These are phyloP conservation scores for Lactarius hengduanensis DNA, from an alignment of 768 basidiomycete species.

Conservation along the genomic window DNA sequence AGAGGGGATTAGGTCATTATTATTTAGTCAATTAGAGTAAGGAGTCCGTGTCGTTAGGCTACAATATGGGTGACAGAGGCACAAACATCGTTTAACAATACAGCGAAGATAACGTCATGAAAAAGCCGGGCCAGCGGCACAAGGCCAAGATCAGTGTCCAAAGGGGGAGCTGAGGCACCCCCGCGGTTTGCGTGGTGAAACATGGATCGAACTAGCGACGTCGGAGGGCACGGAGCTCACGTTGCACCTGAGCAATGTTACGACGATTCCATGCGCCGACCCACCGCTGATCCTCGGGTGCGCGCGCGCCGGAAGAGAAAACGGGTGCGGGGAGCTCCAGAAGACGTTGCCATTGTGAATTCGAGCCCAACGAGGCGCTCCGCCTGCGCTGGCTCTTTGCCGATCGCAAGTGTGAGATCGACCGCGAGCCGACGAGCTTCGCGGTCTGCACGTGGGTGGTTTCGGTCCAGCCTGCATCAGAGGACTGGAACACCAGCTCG, in stretches of 20 bases:
- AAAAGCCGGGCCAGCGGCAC: background rate
- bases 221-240: constrained; percentile 41
- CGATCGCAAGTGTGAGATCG: background rate
- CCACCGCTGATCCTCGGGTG: constrained; percentile 26
- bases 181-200: background rate
- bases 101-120: background rate
- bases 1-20: background rate
- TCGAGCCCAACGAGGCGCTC: constrained; percentile 18
- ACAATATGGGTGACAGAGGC: background rate
- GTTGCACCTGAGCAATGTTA: constrained; percentile 27
- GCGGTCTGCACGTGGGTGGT: background rate
- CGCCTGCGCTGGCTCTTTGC: constrained; percentile 14
- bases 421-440: background rate
- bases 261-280: constrained; percentile 28
- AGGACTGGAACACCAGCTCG: constrained; percentile 33
- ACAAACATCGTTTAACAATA: background rate
- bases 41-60: background rate
- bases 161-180: background rate
- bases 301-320: constrained; percentile 23
- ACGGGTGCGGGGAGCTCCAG: constrained; percentile 12
- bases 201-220: background rate
- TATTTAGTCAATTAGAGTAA: background rate
- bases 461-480: background rate
- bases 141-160: background rate
- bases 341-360: constrained; percentile 1